phyloP scores from a whole-genome alignment of 2,329 filamentous ascomycete genomes.

The Ceratocystis diversiconidia region DNA sequence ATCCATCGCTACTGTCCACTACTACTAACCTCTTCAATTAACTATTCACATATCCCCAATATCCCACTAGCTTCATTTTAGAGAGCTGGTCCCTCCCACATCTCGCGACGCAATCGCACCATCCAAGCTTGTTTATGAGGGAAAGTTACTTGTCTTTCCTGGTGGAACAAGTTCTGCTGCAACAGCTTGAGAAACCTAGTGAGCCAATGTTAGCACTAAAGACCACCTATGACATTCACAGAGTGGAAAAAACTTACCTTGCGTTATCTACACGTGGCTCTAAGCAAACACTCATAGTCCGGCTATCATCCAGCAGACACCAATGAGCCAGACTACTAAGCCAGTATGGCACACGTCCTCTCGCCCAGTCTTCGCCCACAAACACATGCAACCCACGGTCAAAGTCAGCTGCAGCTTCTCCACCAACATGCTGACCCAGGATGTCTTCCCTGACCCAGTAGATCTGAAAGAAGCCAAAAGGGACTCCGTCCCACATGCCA shows the following conservation, averaged over 20 bases:
- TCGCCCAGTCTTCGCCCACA: slow-evolving; percentile 82
- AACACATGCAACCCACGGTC: slow-evolving; percentile 81
- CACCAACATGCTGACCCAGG: slow-evolving; percentile 54
- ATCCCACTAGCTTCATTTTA: slow-evolving; percentile 23
- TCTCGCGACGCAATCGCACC: slow-evolving; percentile 64
- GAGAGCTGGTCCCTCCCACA: slow-evolving; percentile 57
- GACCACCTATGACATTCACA: neutral
- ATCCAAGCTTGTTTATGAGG: slow-evolving; percentile 87
- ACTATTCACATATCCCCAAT: no score
- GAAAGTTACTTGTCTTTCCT: slow-evolving; percentile 73
- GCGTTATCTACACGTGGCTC: slow-evolving; percentile 86
- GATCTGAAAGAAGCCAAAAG: slow-evolving; percentile 94
- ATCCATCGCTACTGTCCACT: no score
- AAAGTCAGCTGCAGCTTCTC: slow-evolving; percentile 53
- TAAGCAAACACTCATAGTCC: slow-evolving; percentile 70
- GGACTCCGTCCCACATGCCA: slow-evolving; percentile 84
- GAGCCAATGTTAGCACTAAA: neutral
- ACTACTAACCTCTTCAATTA: neutral
- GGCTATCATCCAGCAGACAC: slow-evolving; percentile 59
- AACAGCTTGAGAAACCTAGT: slow-evolving; percentile 43
- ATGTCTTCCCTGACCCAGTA: slow-evolving; percentile 96
- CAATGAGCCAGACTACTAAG: slow-evolving; percentile 77
- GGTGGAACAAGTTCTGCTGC: slow-evolving; percentile 62
- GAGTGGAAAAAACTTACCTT: slow-evolving; percentile 43
- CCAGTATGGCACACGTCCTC: slow-evolving; percentile 72